These are phyloP conservation scores for Leucogyrophana mollusca DNA, from an alignment of 768 basidiomycete species.

Conservation along the genomic window DNA sequence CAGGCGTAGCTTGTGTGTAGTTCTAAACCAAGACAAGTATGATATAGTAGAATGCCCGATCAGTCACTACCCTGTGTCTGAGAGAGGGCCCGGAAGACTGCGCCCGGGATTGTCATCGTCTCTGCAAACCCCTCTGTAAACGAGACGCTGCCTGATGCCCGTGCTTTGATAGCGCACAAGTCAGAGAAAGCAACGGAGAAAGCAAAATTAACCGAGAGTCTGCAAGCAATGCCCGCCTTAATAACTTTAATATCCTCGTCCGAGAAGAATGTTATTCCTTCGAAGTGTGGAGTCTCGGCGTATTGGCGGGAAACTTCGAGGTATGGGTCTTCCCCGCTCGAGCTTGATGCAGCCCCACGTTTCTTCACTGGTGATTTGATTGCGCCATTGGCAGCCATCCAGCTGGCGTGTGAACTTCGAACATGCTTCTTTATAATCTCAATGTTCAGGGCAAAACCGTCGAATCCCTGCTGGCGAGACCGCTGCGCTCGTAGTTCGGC, in stretches of 20 bases:
- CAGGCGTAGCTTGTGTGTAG: neutral
- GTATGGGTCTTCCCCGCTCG: conserved; percentile 17
- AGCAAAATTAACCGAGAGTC: conserved; percentile 35
- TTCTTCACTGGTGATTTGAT: conserved; percentile 1
- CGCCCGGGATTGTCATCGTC: conserved; percentile 16
- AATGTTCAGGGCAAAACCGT: conserved; percentile 36
- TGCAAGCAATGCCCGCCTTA: conserved; percentile 60
- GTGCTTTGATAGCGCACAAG: conserved; percentile 57
- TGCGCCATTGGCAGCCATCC: conserved; percentile 3
- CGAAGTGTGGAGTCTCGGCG: conserved; percentile 23
- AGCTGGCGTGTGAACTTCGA: conserved; percentile 15
- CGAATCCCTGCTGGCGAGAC: conserved; percentile 1
- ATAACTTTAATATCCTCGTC: conserved; percentile 34
- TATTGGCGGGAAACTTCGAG: conserved; percentile 26
- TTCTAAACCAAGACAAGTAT: neutral
- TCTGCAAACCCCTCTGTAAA: conserved; percentile 24
- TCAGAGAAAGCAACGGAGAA: conserved; percentile 54
- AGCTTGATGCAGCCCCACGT: conserved; percentile 4
- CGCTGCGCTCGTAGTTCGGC: conserved; percentile 18
- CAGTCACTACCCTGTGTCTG: conserved; percentile 11
- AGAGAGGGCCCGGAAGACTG: conserved; percentile 19
- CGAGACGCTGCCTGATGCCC: conserved; percentile 23
- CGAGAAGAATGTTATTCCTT: conserved; percentile 18
- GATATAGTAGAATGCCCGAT: neutral
- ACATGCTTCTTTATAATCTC: conserved; percentile 40